Evolutionary conservation across 768 basidiomycete species (phyloP), one percentile per base, ranked within the genome.

Genomic region (Suillus alpinus): DNA sequence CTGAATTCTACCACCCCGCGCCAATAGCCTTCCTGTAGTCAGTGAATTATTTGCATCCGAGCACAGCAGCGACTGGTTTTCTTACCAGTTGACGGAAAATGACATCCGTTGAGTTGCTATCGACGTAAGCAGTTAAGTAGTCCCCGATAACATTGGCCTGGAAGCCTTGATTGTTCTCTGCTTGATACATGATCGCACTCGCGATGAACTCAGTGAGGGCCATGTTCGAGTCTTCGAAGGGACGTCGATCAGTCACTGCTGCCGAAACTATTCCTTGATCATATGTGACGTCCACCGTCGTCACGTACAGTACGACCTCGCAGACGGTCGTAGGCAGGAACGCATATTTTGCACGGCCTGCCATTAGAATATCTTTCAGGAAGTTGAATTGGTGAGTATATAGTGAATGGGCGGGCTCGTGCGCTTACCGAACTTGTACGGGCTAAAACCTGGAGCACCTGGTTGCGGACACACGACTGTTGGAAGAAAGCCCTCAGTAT

Each of bases 401-500:
- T 20, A 29, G 43, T 56, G 13, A 43, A 23, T 16, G 20, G 53
- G 29, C 26, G 6, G 23, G 4, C 18, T 26, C 3, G 4, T 18
- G 34, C 14, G 23, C 51, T 12, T 26, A 59, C 59, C 41, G 12
- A 56, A 60, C 16, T 7, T 55, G 29, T 50, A 10, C 29, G 29
- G 29, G 18, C 14, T 60, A 40, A 31, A 56, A 41, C 51, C 39
- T 56, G 53, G 31, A 7, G 26, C 14, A 6, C 44, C 40, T 39
- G 36, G 13, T 23, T 34, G 18, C 20, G 41, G 31, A 40, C 39
- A 59, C 9, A 41, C 47, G 13, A 59, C 31, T 20, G 59, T 26
- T 23, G 52, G 51, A 18, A 59, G 59, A 55, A 59, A 59, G 31
- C 40, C 59, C 39, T 7, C n/a, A 10, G 40, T 37, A 20, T 59